Evolutionary conservation across 129 eudicot genomes (phyloP).

Genomic region (Heracleum sosnowskyi): DNA sequence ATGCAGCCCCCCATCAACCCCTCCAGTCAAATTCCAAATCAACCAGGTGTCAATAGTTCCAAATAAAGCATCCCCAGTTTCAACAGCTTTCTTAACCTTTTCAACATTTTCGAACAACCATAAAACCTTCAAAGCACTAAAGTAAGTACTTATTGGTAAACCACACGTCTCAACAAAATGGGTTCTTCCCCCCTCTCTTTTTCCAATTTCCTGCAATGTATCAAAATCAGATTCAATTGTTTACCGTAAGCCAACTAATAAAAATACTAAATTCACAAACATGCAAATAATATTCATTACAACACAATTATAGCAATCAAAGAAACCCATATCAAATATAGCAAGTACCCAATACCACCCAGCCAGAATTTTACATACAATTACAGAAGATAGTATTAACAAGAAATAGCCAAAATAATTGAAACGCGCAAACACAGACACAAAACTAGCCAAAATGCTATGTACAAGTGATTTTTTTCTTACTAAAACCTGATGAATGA

Average conservation of each 20-base stretch:
- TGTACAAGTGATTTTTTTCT: too few species aligned
- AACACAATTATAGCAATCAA: too few species aligned
- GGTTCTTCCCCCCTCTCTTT: constrained; percentile 74
- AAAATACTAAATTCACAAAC: too few species aligned
- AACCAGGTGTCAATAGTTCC: constrained; percentile 94
- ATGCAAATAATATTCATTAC: too few species aligned
- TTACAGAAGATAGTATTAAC: not conserved
- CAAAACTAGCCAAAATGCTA: too few species aligned
- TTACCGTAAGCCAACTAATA: not conserved
- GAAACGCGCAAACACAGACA: too few species aligned
- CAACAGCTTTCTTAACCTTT: constrained; percentile 59
- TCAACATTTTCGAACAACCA: constrained; percentile 85
- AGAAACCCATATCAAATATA: not conserved
- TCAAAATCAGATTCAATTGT: not conserved
- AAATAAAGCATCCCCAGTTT: constrained; percentile 74
- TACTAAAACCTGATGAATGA: too few species aligned
- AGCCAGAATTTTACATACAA: not conserved
- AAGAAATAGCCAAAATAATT: not conserved
- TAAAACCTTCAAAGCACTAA: constrained; percentile 80
- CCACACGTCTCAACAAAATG: constrained; percentile 83
- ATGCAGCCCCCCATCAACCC: constrained; percentile 57
- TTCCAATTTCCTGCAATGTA: constrained; percentile 53
- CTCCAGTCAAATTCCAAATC: constrained; percentile 93
- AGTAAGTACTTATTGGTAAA: constrained; percentile 85
- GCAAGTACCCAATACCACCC: not conserved